These are phyloP conservation scores for Exidia glandulosa DNA, from an alignment of 768 basidiomycete genomes.

Conservation along the genomic window DNA sequence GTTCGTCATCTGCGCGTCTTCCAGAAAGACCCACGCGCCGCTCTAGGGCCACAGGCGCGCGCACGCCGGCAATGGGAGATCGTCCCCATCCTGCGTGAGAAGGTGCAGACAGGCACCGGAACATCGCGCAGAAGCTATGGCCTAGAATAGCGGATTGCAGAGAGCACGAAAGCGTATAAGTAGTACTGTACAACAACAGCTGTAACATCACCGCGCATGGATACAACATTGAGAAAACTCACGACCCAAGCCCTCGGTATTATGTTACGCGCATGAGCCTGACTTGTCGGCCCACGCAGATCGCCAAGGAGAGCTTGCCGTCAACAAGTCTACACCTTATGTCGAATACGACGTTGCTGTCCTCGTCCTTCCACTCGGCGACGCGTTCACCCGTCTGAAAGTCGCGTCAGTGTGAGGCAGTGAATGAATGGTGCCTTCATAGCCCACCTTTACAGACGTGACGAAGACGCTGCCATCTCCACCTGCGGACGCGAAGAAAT, in stretches of 20 bases:
- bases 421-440: not conserved
- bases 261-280: not conserved
- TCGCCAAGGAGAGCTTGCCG: not conserved
- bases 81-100: not conserved
- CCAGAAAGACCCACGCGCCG: not conserved
- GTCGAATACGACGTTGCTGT: not conserved
- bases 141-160: too few relatives aligned
- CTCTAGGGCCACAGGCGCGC: not conserved
- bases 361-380: not conserved
- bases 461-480: slow-evolving; percentile 43
- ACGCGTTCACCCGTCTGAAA: not conserved
- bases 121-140: not conserved
- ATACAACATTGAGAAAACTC: not conserved
- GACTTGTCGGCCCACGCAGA: not conserved
- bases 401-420: not conserved
- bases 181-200: not conserved
- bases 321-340: not conserved
- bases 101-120: not conserved
- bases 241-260: not conserved
- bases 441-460: not conserved
- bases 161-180: too few relatives aligned
- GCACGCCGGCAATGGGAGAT: not conserved
- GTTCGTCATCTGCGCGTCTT: not conserved
- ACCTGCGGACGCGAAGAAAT: slow-evolving; percentile 63
- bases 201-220: not conserved